phyloP scores from a whole-genome alignment of 108 stramenopile genomes.

The Nitzschia sp. region DNA sequence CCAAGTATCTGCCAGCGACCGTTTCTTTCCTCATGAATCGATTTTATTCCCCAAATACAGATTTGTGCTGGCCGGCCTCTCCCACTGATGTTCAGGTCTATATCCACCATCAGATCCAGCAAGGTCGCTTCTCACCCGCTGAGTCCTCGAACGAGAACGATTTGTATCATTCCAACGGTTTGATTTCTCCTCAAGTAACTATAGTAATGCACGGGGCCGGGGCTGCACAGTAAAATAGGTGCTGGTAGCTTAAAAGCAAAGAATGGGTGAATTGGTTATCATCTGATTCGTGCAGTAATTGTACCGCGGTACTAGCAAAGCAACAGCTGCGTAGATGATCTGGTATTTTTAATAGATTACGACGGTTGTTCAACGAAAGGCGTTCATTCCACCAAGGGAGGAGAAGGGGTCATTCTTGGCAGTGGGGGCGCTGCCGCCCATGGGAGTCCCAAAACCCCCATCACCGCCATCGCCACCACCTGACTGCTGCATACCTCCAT shows the following conservation, averaged over 20 bases:
- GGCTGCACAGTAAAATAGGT: no score
- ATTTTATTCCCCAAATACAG: conserved; percentile 2
- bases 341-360: no score
- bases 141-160: no score
- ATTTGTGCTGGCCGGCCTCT: conserved; percentile 9
- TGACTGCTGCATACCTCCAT: background rate
- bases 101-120: conserved; percentile 18
- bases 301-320: no score
- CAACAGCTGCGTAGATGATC: no score
- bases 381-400: conserved; percentile 48
- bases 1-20: background rate
- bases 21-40: conserved; percentile 29
- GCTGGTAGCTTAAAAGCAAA: no score
- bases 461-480: background rate
- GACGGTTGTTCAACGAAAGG: conserved; percentile 54
- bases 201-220: no score
- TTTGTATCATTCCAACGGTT: no score
- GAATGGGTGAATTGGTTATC: no score
- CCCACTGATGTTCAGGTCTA: conserved; percentile 40
- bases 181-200: no score
- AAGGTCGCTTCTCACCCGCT: conserved; percentile 28
- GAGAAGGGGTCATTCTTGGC: conserved; percentile 46
- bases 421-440: conserved; percentile 24
- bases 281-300: no score
- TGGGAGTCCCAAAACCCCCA: conserved; percentile 47